Percentiles rank a stretch among this genome's conserved stretches.
Conservation (phyloP, 2,329 filamentous ascomycete genomes). For the Xylaria multiplex region DNA sequence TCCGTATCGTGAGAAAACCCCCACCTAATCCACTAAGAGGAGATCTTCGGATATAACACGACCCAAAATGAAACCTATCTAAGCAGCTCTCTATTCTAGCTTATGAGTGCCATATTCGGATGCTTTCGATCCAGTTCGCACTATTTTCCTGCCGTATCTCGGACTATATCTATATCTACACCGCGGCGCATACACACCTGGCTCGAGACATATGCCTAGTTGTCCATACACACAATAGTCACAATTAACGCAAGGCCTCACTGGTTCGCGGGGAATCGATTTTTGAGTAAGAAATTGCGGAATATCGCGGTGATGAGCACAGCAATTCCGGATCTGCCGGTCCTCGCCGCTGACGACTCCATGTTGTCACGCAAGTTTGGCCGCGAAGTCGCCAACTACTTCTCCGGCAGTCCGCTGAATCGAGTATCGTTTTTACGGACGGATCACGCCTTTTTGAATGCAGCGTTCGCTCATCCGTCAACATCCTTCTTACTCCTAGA, state of each 20-base stretch:
- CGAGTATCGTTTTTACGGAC: constrained; percentile 80
- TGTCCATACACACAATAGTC: constrained; percentile 4
- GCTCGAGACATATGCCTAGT: constrained; percentile 1
- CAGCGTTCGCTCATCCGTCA: constrained; percentile 72
- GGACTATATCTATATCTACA: constrained; percentile 8
- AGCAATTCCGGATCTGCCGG: constrained; percentile 56
- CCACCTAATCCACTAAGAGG: constrained; percentile 26
- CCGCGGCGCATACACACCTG: neutral
- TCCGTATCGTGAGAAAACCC: constrained; percentile 28
- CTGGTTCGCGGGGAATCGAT: neutral
- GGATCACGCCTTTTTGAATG: constrained; percentile 75
- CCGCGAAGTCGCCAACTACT: constrained; percentile 84
- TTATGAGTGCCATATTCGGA: constrained; percentile 6
- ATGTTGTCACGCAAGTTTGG: constrained; percentile 83
- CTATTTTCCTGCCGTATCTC: neutral
- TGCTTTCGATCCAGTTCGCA: constrained; percentile 14
- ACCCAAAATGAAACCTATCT: constrained; percentile 21
- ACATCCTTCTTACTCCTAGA: constrained; percentile 82
- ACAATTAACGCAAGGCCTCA: constrained; percentile 4
- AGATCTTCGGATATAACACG: constrained; percentile 30
- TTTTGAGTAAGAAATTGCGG: neutral
- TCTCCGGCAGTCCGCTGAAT: constrained; percentile 80
- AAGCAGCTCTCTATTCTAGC: constrained; percentile 3
- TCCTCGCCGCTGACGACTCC: constrained; percentile 61
- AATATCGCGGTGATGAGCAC: constrained; percentile 44